phyloP scores from a whole-genome alignment of 306 rosid genomes.

The Mimosa bimucronata region DNA sequence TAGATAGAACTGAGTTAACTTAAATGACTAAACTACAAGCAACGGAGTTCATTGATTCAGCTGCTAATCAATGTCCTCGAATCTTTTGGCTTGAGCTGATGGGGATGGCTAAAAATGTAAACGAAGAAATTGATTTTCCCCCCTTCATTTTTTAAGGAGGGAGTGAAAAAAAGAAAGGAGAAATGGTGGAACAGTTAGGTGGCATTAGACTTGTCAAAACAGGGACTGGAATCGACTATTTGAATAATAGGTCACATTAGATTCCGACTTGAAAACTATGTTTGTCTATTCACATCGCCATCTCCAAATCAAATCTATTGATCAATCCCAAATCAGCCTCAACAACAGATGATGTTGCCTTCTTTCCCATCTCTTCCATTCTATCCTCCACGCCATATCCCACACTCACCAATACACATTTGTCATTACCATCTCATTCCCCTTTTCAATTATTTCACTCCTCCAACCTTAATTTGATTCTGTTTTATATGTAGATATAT shows the following conservation, averaged over 20 bases:
- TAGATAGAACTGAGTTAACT: background rate
- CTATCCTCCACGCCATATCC: constrained; percentile 10
- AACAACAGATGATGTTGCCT: background rate
- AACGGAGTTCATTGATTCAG: background rate
- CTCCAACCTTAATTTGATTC: background rate
- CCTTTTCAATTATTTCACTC: background rate
- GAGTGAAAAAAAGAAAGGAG: background rate
- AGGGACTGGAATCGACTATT: constrained; percentile 37
- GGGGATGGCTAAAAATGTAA: constrained; percentile 7
- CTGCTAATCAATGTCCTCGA: background rate
- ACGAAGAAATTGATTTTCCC: background rate
- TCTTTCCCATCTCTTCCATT: background rate
- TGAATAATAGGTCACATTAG: constrained; percentile 28
- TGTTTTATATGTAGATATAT: background rate
- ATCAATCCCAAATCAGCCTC: constrained; percentile 25
- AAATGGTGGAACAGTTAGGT: constrained; percentile 32
- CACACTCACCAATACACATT: background rate
- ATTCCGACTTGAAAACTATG: constrained; percentile 34
- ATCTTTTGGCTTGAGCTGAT: background rate
- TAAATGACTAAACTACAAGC: background rate
- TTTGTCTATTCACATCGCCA: constrained; percentile 36
- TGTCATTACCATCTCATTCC: background rate
- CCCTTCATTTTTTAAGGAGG: background rate
- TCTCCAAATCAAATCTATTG: constrained; percentile 31
- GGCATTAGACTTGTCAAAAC: constrained; percentile 47